These are phyloP conservation scores for Pseudoperonospora humuli DNA, from an alignment of 352 stramenopile genomes.

Conservation along the genomic window DNA sequence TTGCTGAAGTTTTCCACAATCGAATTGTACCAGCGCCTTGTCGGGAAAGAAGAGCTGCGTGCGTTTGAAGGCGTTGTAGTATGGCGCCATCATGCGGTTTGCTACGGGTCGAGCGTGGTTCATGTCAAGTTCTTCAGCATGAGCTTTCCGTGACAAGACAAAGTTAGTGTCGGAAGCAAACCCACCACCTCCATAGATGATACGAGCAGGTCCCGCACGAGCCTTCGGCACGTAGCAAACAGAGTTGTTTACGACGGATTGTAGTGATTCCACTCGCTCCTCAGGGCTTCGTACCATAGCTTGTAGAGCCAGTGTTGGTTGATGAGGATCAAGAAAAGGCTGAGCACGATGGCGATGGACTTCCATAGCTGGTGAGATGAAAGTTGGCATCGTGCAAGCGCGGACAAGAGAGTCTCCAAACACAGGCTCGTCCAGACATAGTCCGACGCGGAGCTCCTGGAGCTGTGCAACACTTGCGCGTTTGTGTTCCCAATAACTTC, in stretches of 20 bases:
- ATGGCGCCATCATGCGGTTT: slow-evolving; percentile 30
- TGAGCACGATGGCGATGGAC: slow-evolving; percentile 37
- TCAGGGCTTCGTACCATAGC: slow-evolving; percentile 40
- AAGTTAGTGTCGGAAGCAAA: slow-evolving; percentile 34
- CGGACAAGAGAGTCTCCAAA: slow-evolving; percentile 39
- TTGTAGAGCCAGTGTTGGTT: slow-evolving; percentile 36
- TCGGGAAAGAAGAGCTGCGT: slow-evolving; percentile 95
- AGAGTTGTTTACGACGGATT: slow-evolving; percentile 46
- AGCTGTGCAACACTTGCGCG: slow-evolving; percentile 21
- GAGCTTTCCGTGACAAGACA: slow-evolving; percentile 31
- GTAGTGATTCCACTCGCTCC: slow-evolving; percentile 34
- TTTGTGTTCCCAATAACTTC: slow-evolving; percentile 36
- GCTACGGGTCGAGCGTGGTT: slow-evolving; percentile 26
- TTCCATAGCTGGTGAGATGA: slow-evolving; percentile 72
- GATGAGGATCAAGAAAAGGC: slow-evolving; percentile 11
- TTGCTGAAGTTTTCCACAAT: slow-evolving; percentile 92
- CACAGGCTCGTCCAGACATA: slow-evolving; percentile 39
- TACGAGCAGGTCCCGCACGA: slow-evolving; percentile 26
- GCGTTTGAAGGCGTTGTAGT: slow-evolving; percentile 57
- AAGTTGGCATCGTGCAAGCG: slow-evolving; percentile 43
- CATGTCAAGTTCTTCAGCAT: slow-evolving; percentile 15
- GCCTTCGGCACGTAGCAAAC: slow-evolving; percentile 73
- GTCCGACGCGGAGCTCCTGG: slow-evolving; percentile 18
- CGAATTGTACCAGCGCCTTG: slow-evolving; percentile 96
- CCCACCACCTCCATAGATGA: slow-evolving; percentile 35